These are phyloP conservation scores for Aspergillus candidus DNA, from an alignment of 2,329 filamentous ascomycete genomes.

Conservation along the genomic window DNA sequence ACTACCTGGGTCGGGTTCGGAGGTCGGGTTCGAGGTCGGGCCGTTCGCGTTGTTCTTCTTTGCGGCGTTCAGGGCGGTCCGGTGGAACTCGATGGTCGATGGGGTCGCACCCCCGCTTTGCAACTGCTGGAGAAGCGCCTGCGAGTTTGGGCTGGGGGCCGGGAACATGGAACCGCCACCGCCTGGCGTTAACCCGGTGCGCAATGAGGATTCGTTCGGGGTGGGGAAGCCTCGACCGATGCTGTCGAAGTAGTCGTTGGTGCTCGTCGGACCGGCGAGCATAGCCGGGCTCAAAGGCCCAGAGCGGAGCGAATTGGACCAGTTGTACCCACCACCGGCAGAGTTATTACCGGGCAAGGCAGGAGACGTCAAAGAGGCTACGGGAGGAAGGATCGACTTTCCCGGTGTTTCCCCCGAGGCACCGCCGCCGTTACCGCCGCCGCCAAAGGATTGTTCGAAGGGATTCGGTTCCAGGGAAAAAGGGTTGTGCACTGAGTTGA, in stretches of 20 bases:
- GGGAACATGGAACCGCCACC: constrained; percentile 98
- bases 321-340: constrained; percentile 64
- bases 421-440: constrained; percentile 21
- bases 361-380: constrained; percentile 85
- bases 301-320: constrained; percentile 80
- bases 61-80: constrained; percentile 77
- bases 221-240: constrained; percentile 83
- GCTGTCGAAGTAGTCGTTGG: constrained; percentile 85
- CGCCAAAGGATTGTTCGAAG: constrained; percentile 88
- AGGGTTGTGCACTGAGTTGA: constrained; percentile 52
- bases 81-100: constrained; percentile 87
- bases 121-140: constrained; percentile 72
- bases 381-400: constrained; percentile 74
- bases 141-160: constrained; percentile 77
- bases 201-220: constrained; percentile 89
- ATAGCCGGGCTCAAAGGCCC: constrained; percentile 95
- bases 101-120: constrained; percentile 81
- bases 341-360: constrained; percentile 71
- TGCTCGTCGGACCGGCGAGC: constrained; percentile 70
- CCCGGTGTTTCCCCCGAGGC: constrained; percentile 69
- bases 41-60: constrained; percentile 50
- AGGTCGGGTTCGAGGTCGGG: constrained; percentile 38
- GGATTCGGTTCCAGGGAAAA: constrained; percentile 77
- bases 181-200: constrained; percentile 87
- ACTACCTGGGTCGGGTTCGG: constrained; percentile 33